These are phyloP conservation scores for Ambrosia trifida DNA, from an alignment of 129 eudicot genomes.

Conservation along the genomic window DNA sequence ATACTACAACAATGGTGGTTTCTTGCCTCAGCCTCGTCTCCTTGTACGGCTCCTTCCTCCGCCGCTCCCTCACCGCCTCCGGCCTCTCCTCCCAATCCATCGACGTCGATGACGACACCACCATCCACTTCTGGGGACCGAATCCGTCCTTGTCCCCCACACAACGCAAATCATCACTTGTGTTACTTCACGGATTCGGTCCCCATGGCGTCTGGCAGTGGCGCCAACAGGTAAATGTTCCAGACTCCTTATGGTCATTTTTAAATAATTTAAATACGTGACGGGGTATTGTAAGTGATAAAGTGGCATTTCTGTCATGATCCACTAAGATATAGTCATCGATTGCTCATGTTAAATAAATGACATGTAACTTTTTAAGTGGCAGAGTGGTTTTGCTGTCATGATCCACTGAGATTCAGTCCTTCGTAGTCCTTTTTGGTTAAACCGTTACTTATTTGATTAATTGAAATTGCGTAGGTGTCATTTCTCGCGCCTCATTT, in stretches of 20 bases:
- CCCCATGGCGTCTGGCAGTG: conserved; percentile 79
- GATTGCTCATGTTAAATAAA: too few relatives aligned
- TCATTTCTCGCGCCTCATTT: conserved; percentile 40
- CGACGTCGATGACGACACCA: conserved; percentile 49
- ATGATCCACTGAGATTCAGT: too few relatives aligned
- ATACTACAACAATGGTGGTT: conserved; percentile 22
- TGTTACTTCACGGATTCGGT: conserved; percentile 72
- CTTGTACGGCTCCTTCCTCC: conserved; percentile 54
- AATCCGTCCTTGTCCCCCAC: conserved; percentile 12
- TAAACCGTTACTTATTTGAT: not conserved
- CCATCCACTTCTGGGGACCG: conserved; percentile 73
- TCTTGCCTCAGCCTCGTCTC: conserved; percentile 63
- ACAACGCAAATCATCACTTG: conserved; percentile 38
- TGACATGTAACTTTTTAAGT: too few relatives aligned
- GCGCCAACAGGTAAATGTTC: conserved; percentile 49
- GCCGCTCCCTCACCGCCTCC: conserved; percentile 46
- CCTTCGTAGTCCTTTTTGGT: too few relatives aligned
- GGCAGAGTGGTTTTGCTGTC: too few relatives aligned
- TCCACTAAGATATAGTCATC: too few relatives aligned
- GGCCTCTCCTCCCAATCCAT: conserved; percentile 55
- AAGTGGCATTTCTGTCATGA: too few relatives aligned
- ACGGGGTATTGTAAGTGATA: too few relatives aligned
- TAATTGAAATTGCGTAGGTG: conserved; percentile 7
- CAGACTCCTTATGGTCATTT: too few relatives aligned
- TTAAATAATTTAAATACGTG: too few relatives aligned